These are phyloP conservation scores for Heracleum sosnowskyi DNA, from an alignment of 129 eudicot species.

Conservation along the genomic window DNA sequence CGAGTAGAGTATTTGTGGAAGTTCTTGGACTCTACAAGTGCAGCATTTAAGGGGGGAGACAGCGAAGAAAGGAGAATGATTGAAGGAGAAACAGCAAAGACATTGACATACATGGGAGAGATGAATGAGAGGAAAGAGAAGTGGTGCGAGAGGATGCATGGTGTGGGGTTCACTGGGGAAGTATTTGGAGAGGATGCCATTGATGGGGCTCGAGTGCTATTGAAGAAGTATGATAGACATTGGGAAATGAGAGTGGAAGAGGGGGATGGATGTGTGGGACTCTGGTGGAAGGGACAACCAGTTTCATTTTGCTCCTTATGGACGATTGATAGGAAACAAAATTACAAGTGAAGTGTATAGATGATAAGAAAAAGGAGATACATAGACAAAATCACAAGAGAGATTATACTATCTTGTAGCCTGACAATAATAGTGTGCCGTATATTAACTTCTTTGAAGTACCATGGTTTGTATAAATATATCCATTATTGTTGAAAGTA, in stretches of 20 bases:
- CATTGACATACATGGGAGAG: constrained; percentile 37
- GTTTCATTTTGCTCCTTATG: constrained; percentile 80
- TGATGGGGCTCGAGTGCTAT: constrained; percentile 59
- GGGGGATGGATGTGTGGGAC: constrained; percentile 43
- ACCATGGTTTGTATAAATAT: background rate
- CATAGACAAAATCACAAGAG: background rate
- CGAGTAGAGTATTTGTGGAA: constrained; percentile 63
- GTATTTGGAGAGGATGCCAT: constrained; percentile 57
- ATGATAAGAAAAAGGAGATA: background rate
- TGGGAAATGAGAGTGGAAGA: constrained; percentile 66
- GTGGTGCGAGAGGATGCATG: constrained; percentile 64
- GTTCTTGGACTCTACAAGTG: constrained; percentile 70
- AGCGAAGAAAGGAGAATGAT: constrained; percentile 74
- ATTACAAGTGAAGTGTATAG: background rate
- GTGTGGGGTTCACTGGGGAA: constrained; percentile 40
- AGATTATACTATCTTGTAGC: background rate
- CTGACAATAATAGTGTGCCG: background rate
- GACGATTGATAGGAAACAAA: constrained; percentile 33
- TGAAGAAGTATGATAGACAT: constrained; percentile 66
- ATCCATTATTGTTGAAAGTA: background rate
- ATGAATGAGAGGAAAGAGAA: constrained; percentile 70
- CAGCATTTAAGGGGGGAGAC: constrained; percentile 72
- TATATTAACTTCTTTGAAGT: background rate
- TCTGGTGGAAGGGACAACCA: constrained; percentile 83
- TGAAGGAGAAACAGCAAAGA: constrained; percentile 83